Evolutionary conservation across 345 rosid genomes (phyloP), one percentile per base, ranked within the genome.

Genomic region (Physaria fendleri): DNA sequence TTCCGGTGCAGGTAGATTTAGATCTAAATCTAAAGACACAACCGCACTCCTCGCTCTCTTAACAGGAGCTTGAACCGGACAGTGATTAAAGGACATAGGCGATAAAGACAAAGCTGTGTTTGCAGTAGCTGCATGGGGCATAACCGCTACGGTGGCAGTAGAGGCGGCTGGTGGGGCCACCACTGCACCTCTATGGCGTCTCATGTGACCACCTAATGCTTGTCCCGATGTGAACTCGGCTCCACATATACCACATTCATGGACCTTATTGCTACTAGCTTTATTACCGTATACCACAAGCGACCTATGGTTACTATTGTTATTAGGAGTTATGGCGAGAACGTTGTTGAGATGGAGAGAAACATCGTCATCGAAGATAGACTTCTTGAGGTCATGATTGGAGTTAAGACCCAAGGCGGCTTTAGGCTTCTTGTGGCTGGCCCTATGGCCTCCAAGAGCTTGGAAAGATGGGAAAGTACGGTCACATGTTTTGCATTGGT

Each of bases 201-300:
- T 69, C 99, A 94, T 94, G 56, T 94, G 99, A 13, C 99, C 99
- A 2, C 99, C 99, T 47, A 94, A 74, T 6, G 99, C 99, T 76
- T 94, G 99, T 5, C 99, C 99, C 0, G 99, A 94, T 4, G 81
- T 77, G 37, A 94, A 94, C 63, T 83, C 96, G 0, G 90, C 87
- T 4, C 97, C 96, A 34, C 99, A 94, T 56, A 90, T 76, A 1
- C 88, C 85, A 69, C 99, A 94, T 66, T 83, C 99, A 27, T 94
- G 99, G 51, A 90, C 77, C 76, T 94, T 89, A 4, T 33, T 64
- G 15, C 37, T 45, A 66, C 45, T 41, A 1, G 37, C 61, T 57
- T 67, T 70, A 6, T 67, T 70, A 6, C 63, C 55, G 38, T 55
- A 33, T 23, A 42, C 51, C 25, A 53, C 61, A 24, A 62, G 60